Evolutionary conservation across 169 alveolate genomes (phyloP), one percentile per base, ranked within the genome.

Genomic region (Plasmodium falciparum): DNA sequence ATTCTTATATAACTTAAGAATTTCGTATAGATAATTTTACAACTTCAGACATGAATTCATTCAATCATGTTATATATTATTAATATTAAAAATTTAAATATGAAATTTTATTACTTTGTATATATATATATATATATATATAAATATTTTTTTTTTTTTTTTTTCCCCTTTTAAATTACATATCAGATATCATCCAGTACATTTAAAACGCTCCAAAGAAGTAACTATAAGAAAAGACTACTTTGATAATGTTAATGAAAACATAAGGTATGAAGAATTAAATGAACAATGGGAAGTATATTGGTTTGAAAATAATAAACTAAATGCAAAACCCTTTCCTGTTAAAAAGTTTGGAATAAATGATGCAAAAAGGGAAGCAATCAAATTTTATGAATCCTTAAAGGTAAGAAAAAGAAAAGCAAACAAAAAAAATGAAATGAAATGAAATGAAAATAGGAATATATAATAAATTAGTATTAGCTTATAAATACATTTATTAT

Each of bases 231-330:
- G 92, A 12, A 91, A 90, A 62, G 88, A 59, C 66, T 94, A 94
- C 88, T 94, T 94, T 73, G 75, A 69, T 69, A 59, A 91, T 54
- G 93, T 49, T 62, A 67, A 85, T 73, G 65, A 92, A 61, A 94
- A 94, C 39, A 58, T 94, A 62, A 90, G 61, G 8, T 94, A 91
- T 75, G 95, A 94, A 89, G 67, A 63, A 39, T 73, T 92, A 54
- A 94, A 94, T 73, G 96, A 94, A 43, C 96, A 94, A 78, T 94
- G 96, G 96, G 96, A 94, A 69, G 96, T 94, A n/a, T 93, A 92
- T 69, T 94, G 96, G 96, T 74, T 45, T 50, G 95, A 94, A 80
- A 88, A 73, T 39, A 92, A 93, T 71, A 94, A 94, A 76, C 15
- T 94, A 33, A 94, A 94, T 66, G 96, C 95, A 3, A 94, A 94